A percentile compares a stretch with the other conserved stretches of the same genome.
These are phyloP conservation scores for Sanguinoderma infundibulare DNA, from an alignment of 1,284 basidiomycete genomes.

Conservation along the genomic window DNA sequence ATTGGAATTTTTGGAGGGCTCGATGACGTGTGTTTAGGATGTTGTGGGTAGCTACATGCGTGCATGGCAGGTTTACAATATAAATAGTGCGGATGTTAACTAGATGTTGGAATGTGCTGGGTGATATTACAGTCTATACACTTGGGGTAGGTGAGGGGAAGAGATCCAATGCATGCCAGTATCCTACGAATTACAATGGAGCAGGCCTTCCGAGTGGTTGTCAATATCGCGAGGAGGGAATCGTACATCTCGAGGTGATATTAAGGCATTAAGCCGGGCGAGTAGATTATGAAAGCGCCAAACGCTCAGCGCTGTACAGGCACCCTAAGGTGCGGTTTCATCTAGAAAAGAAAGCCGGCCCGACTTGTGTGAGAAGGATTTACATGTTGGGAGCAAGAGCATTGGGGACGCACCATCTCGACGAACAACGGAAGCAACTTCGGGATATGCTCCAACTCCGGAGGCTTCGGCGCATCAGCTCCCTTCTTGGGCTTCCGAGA, in stretches of 20 bases:
- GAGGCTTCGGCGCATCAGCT: constrained; percentile 62
- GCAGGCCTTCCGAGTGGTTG: background rate
- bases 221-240: background rate
- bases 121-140: constrained; percentile 15
- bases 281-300: background rate
- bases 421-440: constrained; percentile 84
- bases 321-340: constrained; percentile 26
- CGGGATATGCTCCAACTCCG: constrained; percentile 79
- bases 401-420: constrained; percentile 72
- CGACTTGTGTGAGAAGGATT: background rate
- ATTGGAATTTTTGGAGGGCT: background rate
- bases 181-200: constrained; percentile 25
- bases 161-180: constrained; percentile 6
- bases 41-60: constrained; percentile 17
- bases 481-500: constrained; percentile 34
- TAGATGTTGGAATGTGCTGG: constrained; percentile 6
- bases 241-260: background rate
- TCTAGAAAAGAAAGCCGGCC: constrained; percentile 17
- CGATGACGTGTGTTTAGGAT: constrained; percentile 5
- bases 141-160: background rate
- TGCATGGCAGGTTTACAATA: constrained; percentile 18
- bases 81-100: constrained; percentile 16
- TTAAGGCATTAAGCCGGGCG: background rate
- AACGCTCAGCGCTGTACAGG: constrained; percentile 12
- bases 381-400: background rate